Conservation (phyloP, 148 eudicot species). For the Fagopyrum tataricum region DNA sequence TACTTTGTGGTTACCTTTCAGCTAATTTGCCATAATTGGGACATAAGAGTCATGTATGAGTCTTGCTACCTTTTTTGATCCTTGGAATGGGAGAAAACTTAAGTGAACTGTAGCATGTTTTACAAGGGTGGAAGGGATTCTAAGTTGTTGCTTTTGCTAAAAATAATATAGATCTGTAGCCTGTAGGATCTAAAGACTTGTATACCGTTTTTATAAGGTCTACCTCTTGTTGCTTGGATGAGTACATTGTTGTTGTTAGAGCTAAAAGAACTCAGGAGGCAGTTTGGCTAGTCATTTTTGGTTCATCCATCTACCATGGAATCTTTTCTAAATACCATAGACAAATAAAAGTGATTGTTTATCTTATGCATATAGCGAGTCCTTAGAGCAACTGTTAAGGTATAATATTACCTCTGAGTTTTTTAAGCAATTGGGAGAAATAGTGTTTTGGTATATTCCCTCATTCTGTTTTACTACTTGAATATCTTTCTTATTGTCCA, state of each 20-base stretch:
- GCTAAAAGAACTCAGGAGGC: neutral
- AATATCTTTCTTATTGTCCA: neutral
- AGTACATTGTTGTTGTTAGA: neutral
- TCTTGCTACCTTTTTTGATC: neutral
- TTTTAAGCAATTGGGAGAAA: neutral
- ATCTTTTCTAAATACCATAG: neutral
- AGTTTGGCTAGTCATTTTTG: neutral
- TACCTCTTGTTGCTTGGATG: slow-evolving; percentile 1
- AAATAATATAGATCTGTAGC: neutral
- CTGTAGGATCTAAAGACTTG: neutral
- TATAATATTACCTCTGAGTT: neutral
- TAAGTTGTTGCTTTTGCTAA: neutral
- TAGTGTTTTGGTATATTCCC: neutral
- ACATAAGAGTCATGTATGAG: neutral
- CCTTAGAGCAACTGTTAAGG: neutral
- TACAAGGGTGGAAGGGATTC: neutral
- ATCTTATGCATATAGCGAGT: neutral
- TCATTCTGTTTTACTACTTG: neutral
- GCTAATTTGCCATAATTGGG: neutral
- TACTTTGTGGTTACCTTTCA: neutral
- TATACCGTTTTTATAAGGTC: neutral
- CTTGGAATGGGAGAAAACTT: neutral
- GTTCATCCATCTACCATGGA: neutral
- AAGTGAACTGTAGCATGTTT: neutral
- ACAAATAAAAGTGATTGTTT: neutral